phyloP scores from a whole-genome alignment of 1,284 basidiomycete genomes.

The Bondarzewia mesenterica region DNA sequence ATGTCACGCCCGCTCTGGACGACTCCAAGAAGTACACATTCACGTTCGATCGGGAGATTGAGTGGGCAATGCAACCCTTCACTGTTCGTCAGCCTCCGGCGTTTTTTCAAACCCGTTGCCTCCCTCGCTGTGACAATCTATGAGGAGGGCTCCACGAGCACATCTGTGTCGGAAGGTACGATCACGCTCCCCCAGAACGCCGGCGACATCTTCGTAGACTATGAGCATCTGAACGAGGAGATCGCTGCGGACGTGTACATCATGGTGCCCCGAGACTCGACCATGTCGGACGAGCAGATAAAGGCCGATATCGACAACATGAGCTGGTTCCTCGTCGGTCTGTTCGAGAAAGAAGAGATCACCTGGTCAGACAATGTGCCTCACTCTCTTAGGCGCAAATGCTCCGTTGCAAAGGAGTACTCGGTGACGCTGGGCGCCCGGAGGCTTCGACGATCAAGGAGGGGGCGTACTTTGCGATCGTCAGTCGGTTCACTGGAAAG shows the following conservation, averaged over 20 bases:
- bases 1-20: too few species aligned
- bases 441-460: neutral
- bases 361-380: neutral
- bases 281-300: neutral
- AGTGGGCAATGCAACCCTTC: neutral
- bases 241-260: neutral
- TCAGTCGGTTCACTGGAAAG: neutral
- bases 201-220: neutral
- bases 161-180: neutral
- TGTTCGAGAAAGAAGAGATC: neutral
- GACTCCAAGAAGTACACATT: too few species aligned
- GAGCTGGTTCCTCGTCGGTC: neutral
- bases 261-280: neutral
- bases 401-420: neutral
- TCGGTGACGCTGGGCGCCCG: neutral
- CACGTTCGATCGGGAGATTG: neutral
- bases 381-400: neutral
- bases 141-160: neutral
- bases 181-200: neutral
- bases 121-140: neutral
- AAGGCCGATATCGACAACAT: neutral
- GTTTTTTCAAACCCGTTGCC: neutral
- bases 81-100: neutral
- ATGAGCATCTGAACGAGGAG: neutral
- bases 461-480: neutral